These are phyloP conservation scores for Byssochlamys sp. DNA, from an alignment of 2,329 filamentous ascomycete genomes.

Conservation along the genomic window DNA sequence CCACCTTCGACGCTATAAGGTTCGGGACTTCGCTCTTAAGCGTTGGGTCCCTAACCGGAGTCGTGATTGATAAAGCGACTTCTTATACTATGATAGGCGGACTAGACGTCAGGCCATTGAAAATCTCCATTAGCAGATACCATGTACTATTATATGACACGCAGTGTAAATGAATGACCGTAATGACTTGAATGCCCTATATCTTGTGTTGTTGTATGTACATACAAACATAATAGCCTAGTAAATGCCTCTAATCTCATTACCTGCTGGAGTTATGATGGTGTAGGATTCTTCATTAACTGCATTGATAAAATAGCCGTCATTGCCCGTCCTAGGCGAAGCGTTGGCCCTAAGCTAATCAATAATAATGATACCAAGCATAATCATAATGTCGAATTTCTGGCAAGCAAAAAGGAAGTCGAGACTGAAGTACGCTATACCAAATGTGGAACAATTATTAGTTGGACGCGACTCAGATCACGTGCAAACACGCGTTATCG, in stretches of 20 bases:
- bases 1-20: constrained; percentile 59
- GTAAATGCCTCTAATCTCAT: background rate
- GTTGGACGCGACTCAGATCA: background rate
- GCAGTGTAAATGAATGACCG: background rate
- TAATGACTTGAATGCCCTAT: background rate
- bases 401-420: background rate
- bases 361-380: too few relatives aligned
- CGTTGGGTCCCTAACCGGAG: constrained; percentile 79
- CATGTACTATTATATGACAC: background rate
- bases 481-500: constrained; percentile 2
- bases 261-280: background rate
- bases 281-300: background rate
- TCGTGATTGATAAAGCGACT: constrained; percentile 39
- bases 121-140: background rate
- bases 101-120: background rate
- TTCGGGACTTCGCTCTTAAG: constrained; percentile 71
- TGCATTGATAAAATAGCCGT: background rate
- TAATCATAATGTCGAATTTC: background rate
- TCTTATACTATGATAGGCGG: background rate
- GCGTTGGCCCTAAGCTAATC: background rate
- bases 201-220: background rate
- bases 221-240: background rate
- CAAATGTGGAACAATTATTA: background rate
- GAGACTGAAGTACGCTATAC: background rate
- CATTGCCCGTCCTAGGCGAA: background rate